Evolutionary conservation across 2,329 filamentous ascomycete genomes (phyloP).

Genomic region (Akanthomyces muscarius): DNA sequence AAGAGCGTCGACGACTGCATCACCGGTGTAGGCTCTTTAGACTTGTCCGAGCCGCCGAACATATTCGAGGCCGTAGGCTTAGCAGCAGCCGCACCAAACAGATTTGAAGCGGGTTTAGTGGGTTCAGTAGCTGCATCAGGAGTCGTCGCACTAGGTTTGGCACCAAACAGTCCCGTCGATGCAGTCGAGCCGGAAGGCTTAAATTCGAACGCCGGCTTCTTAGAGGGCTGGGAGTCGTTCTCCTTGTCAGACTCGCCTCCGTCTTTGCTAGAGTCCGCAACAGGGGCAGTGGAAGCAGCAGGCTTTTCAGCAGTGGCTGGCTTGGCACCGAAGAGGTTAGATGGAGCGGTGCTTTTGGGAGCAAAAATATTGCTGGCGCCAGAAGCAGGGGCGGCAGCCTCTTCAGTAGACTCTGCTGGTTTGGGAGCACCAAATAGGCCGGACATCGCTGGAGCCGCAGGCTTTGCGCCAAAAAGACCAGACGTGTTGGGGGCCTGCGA

Average conservation of each 20-base stretch:
- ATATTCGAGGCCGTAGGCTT: constrained; percentile 25
- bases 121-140: constrained; percentile 27
- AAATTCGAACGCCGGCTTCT: constrained; percentile 31
- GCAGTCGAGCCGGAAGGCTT: constrained; percentile 28
- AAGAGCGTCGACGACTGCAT: constrained; percentile 33
- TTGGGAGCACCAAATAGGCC: constrained; percentile 4
- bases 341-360: constrained; percentile 32
- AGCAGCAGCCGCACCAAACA: constrained; percentile 25
- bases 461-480: constrained; percentile 20
- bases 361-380: constrained; percentile 33
- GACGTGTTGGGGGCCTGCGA: constrained; percentile 17
- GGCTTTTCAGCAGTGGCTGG: constrained; percentile 25
- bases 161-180: constrained; percentile 26
- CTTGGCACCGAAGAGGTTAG: constrained; percentile 36
- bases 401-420: constrained; percentile 6
- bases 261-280: constrained; percentile 30
- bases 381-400: constrained; percentile 20
- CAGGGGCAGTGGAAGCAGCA: constrained; percentile 21
- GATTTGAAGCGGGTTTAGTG: constrained; percentile 23
- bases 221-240: constrained; percentile 36
- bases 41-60: constrained; percentile 25
- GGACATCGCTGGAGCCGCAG: neutral
- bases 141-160: constrained; percentile 30
- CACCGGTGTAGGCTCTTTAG: constrained; percentile 27
- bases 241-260: constrained; percentile 43